Percentiles rank a stretch among this genome's conserved stretches.
Conservation (phyloP, 768 basidiomycete genomes). For the Pilatotrama ljubarskyi region DNA sequence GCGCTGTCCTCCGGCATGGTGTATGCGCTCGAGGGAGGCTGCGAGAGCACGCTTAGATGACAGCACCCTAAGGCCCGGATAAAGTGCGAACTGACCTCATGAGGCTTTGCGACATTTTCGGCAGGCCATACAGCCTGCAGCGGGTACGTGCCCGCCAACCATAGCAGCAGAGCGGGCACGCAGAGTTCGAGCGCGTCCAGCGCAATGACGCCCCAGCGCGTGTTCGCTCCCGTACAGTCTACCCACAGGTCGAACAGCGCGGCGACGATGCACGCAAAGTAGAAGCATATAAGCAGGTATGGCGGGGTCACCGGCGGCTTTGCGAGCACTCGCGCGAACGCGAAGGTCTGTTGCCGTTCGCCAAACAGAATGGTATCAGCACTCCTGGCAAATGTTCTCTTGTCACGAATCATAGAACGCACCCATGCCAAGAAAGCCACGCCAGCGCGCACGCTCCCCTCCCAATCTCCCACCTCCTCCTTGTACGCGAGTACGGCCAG, state of each 20-base stretch:
- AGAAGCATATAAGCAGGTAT: conserved; percentile 49
- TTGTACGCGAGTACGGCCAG: conserved; percentile 43
- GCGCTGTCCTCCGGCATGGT: conserved; percentile 68
- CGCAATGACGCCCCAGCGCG: conserved; percentile 16
- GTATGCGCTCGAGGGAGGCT: conserved; percentile 50
- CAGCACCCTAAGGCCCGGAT: background rate
- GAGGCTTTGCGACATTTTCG: conserved; percentile 47
- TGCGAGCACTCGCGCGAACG: conserved; percentile 38
- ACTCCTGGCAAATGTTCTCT: background rate
- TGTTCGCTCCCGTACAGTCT: conserved; percentile 23
- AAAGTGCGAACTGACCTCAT: conserved; percentile 42
- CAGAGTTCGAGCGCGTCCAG: conserved; percentile 35
- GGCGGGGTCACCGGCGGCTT: conserved; percentile 52
- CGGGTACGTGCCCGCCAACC: conserved; percentile 58
- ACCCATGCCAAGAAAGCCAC: conserved; percentile 53
- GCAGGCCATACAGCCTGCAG: conserved; percentile 46
- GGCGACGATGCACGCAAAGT: conserved; percentile 37
- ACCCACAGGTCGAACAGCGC: conserved; percentile 40
- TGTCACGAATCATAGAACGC: conserved; percentile 22
- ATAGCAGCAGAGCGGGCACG: conserved; percentile 42
- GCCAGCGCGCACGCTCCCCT: conserved; percentile 26
- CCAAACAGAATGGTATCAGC: background rate
- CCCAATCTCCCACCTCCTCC: conserved; percentile 28
- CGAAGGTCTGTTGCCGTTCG: conserved; percentile 51
- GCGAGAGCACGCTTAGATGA: background rate